Base-by-base conservation (phyloP, 2,329 filamentous ascomycete genomes). In the Aspergillus fructus region DNA sequence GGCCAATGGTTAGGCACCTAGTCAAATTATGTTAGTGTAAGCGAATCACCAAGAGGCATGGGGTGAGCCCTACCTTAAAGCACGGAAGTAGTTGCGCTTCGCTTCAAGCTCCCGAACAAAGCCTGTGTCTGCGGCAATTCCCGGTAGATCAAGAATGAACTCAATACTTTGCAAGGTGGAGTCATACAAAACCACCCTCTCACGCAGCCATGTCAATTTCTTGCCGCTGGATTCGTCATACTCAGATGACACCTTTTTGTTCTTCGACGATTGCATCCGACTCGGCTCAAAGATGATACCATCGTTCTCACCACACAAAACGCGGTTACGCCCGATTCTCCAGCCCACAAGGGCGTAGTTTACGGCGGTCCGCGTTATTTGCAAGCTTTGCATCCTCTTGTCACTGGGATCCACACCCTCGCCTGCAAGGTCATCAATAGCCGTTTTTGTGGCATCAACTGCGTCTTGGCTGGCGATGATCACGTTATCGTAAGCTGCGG, bases 291-390 rank as follows among this genome's bases (percentile, higher is more conserved):
- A 80, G 1, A 82, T 74, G 15, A 90, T 83, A 3, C 93, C 93
- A 66, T 97, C 93, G 54, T 89, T 82, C 6, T 84, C 79, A n/a
- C 93, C 93, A 51, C 91, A 90, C 60, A 99, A 79, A 0, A 96
- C 89, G 53, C 94, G 84, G 74, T 99, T 97, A 48, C 94, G 88
- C 24, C 93, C 93, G 62, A 97, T 90, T 72, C 94, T 85, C 93
- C 93, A 97, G 69, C 91, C 93, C 56, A 99, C 89, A 74, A 97
- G 86, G 64, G 91, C 90, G 73, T 96, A 97, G 74, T 94, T 96
- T 56, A 97, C 91, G 1, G 93, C 92, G 0, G 96, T 96, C 60
- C 90, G 89, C 3, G 93, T 96, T 58, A 99, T 89, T 64, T 96
- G 93, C 46, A 99, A 79, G 66, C 92, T 88, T 76, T 99, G 94